phyloP scores from a whole-genome alignment of 345 rosid species.

The Dimocarpus longan region DNA sequence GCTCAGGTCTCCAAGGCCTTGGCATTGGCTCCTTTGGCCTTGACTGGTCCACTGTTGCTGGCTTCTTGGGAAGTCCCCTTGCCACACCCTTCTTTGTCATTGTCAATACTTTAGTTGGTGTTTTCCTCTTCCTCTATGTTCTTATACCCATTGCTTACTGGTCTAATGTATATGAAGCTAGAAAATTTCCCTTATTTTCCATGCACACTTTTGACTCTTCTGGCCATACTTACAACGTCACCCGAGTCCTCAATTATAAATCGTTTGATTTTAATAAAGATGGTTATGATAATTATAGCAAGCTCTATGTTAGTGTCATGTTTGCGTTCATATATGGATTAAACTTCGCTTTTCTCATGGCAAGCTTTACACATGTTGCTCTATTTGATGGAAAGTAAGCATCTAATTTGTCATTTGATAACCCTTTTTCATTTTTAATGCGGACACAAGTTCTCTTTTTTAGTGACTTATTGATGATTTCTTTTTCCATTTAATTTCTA shows the following conservation, averaged over 20 bases:
- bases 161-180: slow-evolving; percentile 44
- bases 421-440: not conserved
- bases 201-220: slow-evolving; percentile 29
- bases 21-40: slow-evolving; percentile 3
- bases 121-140: not conserved
- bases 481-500: not conserved
- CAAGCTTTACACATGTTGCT: slow-evolving; percentile 41
- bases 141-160: slow-evolving; percentile 38
- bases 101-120: not conserved
- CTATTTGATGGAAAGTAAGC: slow-evolving; percentile 43
- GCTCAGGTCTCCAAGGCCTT: slow-evolving; percentile 6
- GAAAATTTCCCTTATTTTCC: slow-evolving; percentile 47
- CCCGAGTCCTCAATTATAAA: slow-evolving; percentile 24
- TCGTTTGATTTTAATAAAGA: slow-evolving; percentile 30
- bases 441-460: not conserved
- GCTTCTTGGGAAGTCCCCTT: slow-evolving; percentile 16
- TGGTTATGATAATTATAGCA: slow-evolving; percentile 45
- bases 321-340: slow-evolving; percentile 40
- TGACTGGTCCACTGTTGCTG: slow-evolving; percentile 5
- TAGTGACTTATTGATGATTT: not conserved
- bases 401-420: not conserved
- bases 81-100: slow-evolving; percentile 30
- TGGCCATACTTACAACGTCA: slow-evolving; percentile 36
- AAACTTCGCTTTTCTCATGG: slow-evolving; percentile 39
- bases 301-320: slow-evolving; percentile 37